Evolutionary conservation across 768 basidiomycete species (phyloP).

Genomic region (Auricularia cornea): DNA sequence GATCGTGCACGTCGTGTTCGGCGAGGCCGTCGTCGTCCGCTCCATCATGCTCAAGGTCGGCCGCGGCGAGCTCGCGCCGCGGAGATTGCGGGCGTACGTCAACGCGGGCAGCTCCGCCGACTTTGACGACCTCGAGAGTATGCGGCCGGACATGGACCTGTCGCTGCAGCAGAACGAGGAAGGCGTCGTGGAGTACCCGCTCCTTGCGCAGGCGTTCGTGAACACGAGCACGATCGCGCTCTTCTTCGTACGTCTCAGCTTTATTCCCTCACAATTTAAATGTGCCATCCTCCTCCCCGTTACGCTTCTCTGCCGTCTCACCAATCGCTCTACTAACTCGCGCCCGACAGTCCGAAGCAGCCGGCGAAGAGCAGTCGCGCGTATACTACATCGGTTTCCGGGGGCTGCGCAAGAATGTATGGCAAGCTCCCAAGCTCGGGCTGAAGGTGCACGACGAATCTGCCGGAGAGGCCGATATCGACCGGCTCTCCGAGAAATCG

Average conservation of each 20-base stretch:
- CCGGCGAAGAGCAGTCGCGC: slow-evolving; percentile 54
- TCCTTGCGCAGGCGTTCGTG: slow-evolving; percentile 67
- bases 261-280: slow-evolving; percentile 6
- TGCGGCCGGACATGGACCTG: slow-evolving; percentile 64
- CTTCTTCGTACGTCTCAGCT: slow-evolving; percentile 62
- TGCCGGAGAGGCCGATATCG: slow-evolving; percentile 55
- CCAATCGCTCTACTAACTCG: too few relatives aligned
- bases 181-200: slow-evolving; percentile 64
- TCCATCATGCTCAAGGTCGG: slow-evolving; percentile 73
- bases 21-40: slow-evolving; percentile 64
- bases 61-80: slow-evolving; percentile 68
- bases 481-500: slow-evolving; percentile 22
- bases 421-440: slow-evolving; percentile 52
- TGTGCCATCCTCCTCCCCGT: neutral
- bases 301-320: too few relatives aligned
- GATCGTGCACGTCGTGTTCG: slow-evolving; percentile 76
- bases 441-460: slow-evolving; percentile 74
- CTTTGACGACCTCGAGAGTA: slow-evolving; percentile 62
- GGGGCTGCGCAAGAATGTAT: slow-evolving; percentile 50
- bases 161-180: slow-evolving; percentile 63
- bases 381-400: slow-evolving; percentile 81
- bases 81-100: slow-evolving; percentile 65
- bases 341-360: slow-evolving; percentile 48
- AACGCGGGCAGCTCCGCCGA: slow-evolving; percentile 71
- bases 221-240: slow-evolving; percentile 66